These are phyloP conservation scores for Cyanidium caldarium DNA, from an alignment of 23 red algal species.

Conservation along the genomic window DNA sequence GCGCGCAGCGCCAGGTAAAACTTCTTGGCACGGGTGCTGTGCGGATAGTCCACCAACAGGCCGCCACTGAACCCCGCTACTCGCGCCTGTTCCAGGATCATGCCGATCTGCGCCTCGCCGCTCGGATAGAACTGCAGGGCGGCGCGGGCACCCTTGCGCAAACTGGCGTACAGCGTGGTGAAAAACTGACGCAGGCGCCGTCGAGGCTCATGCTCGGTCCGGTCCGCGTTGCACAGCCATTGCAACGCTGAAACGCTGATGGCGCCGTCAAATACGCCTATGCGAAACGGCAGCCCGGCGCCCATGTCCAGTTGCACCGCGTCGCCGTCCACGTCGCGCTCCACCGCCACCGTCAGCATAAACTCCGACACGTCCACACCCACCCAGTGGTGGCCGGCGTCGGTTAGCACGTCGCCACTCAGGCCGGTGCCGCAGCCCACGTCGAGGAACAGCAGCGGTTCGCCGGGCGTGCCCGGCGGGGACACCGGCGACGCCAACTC, in stretches of 20 bases:
- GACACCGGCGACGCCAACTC: conserved; percentile 55
- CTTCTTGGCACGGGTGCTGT: conserved; percentile 81
- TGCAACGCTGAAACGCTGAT: conserved; percentile 86
- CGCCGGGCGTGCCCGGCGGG: background rate
- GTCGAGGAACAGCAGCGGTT: conserved; percentile 41
- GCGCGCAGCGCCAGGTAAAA: conserved; percentile 63
- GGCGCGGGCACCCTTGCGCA: conserved; percentile 43
- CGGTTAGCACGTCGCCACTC: conserved; percentile 43
- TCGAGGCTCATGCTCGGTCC: conserved; percentile 36
- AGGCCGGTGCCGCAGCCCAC: conserved; percentile 80
- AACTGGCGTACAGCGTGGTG: conserved; percentile 47
- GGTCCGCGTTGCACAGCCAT: conserved; percentile 82
- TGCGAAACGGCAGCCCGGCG: conserved; percentile 47
- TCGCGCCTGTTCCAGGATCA: conserved; percentile 37
- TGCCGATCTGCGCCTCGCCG: conserved; percentile 40
- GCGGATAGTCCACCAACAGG: conserved; percentile 80
- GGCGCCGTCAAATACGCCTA: conserved; percentile 66
- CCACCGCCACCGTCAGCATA: conserved; percentile 51
- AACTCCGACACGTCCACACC: conserved; percentile 58
- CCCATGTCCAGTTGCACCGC: conserved; percentile 45
- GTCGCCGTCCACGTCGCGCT: conserved; percentile 56
- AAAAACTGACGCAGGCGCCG: conserved; percentile 58
- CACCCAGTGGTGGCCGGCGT: conserved; percentile 60
- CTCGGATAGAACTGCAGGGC: conserved; percentile 91
- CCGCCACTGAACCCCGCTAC: conserved; percentile 77